Conservation (phyloP, 768 basidiomycete genomes). For the Royoungia palumana region DNA sequence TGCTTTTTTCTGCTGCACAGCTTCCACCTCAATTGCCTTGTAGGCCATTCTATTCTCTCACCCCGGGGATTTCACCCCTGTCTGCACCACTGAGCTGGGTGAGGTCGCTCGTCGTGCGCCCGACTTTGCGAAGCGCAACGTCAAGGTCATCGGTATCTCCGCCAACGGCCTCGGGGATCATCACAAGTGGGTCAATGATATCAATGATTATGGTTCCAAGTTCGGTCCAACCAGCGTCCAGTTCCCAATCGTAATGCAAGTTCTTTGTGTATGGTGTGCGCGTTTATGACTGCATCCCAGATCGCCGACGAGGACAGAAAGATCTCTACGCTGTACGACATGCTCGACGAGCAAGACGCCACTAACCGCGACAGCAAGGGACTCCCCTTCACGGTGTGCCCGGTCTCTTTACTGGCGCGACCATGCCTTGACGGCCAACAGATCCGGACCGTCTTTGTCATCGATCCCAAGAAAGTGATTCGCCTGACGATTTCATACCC, state of each 20-base stretch:
- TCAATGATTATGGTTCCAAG: constrained; percentile 74
- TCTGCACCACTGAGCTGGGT: constrained; percentile 96
- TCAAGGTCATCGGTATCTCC: constrained; percentile 92
- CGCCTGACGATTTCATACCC: constrained; percentile 90
- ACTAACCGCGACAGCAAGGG: constrained; percentile 86
- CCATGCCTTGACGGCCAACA: constrained; percentile 24
- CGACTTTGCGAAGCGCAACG: constrained; percentile 84
- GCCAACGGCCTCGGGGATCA: constrained; percentile 88
- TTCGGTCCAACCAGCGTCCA: constrained; percentile 68
- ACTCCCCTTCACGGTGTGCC: constrained; percentile 82
- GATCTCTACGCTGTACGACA: constrained; percentile 85
- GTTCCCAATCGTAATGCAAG: constrained; percentile 77
- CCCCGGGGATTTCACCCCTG: constrained; percentile 89
- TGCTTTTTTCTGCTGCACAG: not conserved
- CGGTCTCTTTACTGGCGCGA: not conserved
- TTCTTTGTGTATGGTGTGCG: not conserved
- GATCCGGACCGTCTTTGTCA: constrained; percentile 96
- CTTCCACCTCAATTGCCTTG: not conserved
- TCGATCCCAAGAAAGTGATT: constrained; percentile 96
- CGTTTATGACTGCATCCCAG: constrained; percentile 37
- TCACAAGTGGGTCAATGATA: constrained; percentile 84
- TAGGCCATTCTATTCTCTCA: constrained; percentile 92
- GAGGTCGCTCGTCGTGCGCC: constrained; percentile 85
- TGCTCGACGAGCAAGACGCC: constrained; percentile 93
- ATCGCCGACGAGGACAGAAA: constrained; percentile 91